Evolutionary conservation across 1,284 basidiomycete genomes (phyloP).

Genomic region (Ustilago tritici): DNA sequence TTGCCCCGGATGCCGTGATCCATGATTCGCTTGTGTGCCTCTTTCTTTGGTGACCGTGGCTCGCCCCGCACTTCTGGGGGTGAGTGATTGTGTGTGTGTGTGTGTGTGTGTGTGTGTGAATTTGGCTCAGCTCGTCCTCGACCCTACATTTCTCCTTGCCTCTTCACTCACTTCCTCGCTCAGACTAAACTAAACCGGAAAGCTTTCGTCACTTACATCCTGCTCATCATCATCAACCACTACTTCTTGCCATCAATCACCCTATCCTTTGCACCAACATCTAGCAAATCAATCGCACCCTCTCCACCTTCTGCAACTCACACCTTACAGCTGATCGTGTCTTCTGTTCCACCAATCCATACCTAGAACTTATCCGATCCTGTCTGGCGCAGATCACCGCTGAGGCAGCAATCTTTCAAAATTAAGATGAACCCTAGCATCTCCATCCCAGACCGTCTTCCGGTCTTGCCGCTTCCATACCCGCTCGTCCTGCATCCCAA

Average conservation of each 20-base stretch:
- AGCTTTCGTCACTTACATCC: neutral
- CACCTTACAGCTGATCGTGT: neutral
- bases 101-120: neutral
- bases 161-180: neutral
- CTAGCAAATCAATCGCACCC: neutral
- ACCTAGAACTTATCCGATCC: neutral
- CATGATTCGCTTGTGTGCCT: neutral
- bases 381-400: neutral
- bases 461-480: constrained; percentile 65
- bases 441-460: constrained; percentile 60
- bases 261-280: neutral
- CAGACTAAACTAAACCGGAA: too few species aligned
- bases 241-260: neutral
- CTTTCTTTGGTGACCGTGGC: neutral
- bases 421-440: constrained; percentile 44
- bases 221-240: constrained; percentile 1
- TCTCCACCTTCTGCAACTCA: neutral
- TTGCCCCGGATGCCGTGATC: constrained; percentile 15
- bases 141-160: neutral
- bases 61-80: neutral
- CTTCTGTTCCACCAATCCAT: neutral
- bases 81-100: neutral
- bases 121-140: neutral
- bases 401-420: neutral
- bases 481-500: constrained; percentile 67